Percentiles rank a stretch among this genome's conserved stretches.
Conservation (phyloP, 2,329 filamentous ascomycete genomes). For the Sporothrix pseudoabietina region DNA sequence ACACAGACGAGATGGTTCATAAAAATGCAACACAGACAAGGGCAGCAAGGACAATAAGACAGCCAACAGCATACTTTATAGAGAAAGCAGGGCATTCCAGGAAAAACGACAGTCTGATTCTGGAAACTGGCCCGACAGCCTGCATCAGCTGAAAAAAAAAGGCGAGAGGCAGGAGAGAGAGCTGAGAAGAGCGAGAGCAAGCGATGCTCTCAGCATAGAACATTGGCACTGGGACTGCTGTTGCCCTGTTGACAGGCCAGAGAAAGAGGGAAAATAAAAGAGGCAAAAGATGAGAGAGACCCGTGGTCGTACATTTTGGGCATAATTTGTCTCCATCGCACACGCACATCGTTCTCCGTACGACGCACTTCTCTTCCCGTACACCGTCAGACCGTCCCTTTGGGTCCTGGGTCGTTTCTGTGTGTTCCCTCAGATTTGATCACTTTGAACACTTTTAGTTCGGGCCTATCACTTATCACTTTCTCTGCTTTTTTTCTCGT, state of each 20-base stretch:
- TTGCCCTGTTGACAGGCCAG: background rate
- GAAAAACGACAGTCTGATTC: background rate
- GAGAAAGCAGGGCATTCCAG: background rate
- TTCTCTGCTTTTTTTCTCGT: slow-evolving; percentile 6
- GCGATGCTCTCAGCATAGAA: background rate
- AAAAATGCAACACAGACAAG: background rate
- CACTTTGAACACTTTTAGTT: background rate
- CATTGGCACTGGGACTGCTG: background rate
- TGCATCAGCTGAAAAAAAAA: slow-evolving; percentile 7
- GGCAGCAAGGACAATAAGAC: background rate
- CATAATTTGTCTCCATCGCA: background rate
- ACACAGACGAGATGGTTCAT: background rate
- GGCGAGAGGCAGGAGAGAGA: background rate
- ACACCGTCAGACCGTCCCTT: background rate
- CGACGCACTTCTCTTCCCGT: background rate
- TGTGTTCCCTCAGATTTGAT: background rate
- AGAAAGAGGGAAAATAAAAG: background rate
- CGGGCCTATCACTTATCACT: background rate
- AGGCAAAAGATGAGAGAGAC: background rate
- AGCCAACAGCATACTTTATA: background rate
- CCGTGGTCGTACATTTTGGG: background rate
- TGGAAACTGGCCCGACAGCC: background rate
- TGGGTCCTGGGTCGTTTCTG: slow-evolving; percentile 19
- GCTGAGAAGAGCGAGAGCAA: background rate
- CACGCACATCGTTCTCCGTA: background rate